Conservation (phyloP, 768 basidiomycete genomes). For the Podaxis sp. region DNA sequence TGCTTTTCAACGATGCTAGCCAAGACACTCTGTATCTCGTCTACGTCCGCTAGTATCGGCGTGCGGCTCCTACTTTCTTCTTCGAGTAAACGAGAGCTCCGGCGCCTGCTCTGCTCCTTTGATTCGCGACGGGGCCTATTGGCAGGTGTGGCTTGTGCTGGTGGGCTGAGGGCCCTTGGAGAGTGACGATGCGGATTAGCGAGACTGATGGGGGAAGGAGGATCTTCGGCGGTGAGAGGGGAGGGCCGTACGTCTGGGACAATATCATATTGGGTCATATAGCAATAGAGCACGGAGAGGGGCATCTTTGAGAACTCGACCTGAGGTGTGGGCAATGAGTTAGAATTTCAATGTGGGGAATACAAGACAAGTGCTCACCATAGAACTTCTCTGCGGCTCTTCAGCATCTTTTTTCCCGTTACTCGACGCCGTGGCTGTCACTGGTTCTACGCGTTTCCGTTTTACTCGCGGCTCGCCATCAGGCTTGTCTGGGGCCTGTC, state of each 20-base stretch:
- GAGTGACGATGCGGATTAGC: constrained; percentile 45
- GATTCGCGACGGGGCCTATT: constrained; percentile 74
- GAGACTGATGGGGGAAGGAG: constrained; percentile 66
- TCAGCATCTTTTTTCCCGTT: constrained; percentile 33
- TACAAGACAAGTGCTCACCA: constrained; percentile 33
- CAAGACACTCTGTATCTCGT: constrained; percentile 64
- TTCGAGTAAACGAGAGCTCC: constrained; percentile 74
- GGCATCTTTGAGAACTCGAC: constrained; percentile 77
- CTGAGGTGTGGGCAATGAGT: constrained; percentile 34
- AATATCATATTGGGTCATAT: constrained; percentile 72
- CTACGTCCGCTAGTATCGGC: constrained; percentile 69
- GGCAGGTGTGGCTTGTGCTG: constrained; percentile 50
- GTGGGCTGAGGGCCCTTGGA: constrained; percentile 55
- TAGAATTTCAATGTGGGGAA: not conserved
- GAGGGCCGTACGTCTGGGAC: constrained; percentile 71
- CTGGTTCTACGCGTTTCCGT: constrained; percentile 64
- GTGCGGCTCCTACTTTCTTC: constrained; percentile 56
- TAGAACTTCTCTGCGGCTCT: constrained; percentile 41
- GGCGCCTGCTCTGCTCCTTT: constrained; percentile 57
- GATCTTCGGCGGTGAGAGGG: constrained; percentile 64
- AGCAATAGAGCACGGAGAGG: constrained; percentile 63
- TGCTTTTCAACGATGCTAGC: constrained; percentile 73
- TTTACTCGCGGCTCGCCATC: constrained; percentile 78
- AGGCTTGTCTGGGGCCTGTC: constrained; percentile 63
- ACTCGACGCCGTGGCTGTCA: constrained; percentile 24